Evolutionary conservation across 2,329 filamentous ascomycete genomes (phyloP).

Genomic region (Exophiala sp.): DNA sequence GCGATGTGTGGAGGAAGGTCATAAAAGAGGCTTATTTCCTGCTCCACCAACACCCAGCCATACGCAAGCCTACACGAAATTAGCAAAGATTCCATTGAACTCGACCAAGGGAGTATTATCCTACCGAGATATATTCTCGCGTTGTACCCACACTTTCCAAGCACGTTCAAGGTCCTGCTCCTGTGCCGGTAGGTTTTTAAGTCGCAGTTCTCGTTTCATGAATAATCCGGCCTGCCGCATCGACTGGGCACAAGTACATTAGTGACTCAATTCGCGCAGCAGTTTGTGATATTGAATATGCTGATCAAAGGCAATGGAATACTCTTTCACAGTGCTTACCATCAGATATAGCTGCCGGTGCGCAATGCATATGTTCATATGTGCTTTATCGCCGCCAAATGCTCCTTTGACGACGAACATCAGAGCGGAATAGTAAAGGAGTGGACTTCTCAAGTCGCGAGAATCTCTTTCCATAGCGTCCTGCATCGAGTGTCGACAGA

Average conservation of each 20-base stretch:
- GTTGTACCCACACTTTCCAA: conserved; percentile 2
- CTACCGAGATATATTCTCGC: not conserved
- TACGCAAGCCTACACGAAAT: not conserved
- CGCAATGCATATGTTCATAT: conserved; percentile 1
- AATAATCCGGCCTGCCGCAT: not conserved
- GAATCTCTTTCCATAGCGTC: not conserved
- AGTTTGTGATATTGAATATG: too few species aligned
- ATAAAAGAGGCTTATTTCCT: conserved; percentile 8
- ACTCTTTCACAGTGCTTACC: not conserved
- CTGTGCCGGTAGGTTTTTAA: not conserved
- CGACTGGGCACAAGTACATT: too few species aligned
- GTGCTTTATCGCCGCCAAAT: conserved; percentile 1
- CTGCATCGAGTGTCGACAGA: conserved; percentile 1
- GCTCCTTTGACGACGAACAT: not conserved
- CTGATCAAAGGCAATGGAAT: too few species aligned
- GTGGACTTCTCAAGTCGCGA: not conserved
- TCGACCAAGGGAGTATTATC: too few species aligned
- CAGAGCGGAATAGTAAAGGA: not conserved
- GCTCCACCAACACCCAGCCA: not conserved
- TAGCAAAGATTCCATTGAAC: too few species aligned
- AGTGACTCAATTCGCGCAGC: too few species aligned
- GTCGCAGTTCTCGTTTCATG: not conserved
- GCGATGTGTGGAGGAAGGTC: not conserved
- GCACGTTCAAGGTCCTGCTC: not conserved
- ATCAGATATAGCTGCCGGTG: not conserved